These are phyloP conservation scores for Diacronema lutheri DNA, from an alignment of 78 protist species.

Conservation along the genomic window DNA sequence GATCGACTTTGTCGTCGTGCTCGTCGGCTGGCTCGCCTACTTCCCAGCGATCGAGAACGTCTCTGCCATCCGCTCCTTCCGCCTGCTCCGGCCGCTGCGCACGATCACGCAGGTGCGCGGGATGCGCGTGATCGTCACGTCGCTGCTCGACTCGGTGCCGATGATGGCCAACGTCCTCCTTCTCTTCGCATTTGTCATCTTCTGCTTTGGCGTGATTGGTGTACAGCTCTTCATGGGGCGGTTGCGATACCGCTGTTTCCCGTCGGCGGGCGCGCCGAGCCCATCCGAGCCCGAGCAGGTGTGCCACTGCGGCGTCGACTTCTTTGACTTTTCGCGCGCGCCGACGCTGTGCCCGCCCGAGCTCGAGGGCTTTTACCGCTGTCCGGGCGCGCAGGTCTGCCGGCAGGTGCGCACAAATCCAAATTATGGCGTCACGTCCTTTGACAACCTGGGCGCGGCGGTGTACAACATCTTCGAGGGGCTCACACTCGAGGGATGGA, in stretches of 20 bases:
- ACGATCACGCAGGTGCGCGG: neutral
- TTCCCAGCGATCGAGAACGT: neutral
- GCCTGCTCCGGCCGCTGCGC: slow-evolving; percentile 6
- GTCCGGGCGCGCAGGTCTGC: no score
- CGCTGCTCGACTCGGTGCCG: no score
- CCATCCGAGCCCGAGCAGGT: no score
- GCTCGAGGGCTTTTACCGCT: no score
- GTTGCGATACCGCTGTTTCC: neutral
- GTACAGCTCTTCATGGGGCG: no score
- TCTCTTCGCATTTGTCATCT: no score
- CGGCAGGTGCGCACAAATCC: neutral
- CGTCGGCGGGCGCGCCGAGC: neutral
- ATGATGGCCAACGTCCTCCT: neutral
- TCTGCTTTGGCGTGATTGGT: no score
- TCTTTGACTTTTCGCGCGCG: no score
- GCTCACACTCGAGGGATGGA: slow-evolving; percentile 59
- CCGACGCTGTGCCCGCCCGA: no score
- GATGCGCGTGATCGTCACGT: no score
- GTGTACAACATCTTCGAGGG: slow-evolving; percentile 36
- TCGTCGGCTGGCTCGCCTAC: neutral
- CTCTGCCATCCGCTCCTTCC: neutral
- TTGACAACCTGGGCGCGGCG: slow-evolving; percentile 45
- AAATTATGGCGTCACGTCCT: neutral
- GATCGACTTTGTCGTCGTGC: slow-evolving; percentile 18
- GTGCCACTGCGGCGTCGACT: no score